Evolutionary conservation across 169 alveolate species (phyloP).

Genomic region (Plasmodium adleri): DNA sequence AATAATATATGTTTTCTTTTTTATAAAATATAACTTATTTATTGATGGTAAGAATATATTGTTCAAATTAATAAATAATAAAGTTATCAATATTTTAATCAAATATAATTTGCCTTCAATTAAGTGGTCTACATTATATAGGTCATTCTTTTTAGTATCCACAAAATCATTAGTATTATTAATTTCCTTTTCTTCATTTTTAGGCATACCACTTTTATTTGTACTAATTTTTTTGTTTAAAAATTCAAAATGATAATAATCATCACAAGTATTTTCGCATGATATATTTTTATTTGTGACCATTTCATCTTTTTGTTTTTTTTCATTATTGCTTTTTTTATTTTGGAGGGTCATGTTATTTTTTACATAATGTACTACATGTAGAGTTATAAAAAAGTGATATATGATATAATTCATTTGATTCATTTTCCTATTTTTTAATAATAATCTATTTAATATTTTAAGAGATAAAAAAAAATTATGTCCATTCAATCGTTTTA

Average conservation of each 20-base stretch:
- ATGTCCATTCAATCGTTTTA: background rate
- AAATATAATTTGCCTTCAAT: background rate
- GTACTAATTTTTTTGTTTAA: background rate
- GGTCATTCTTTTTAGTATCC: background rate
- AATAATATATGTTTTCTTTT: constrained; percentile 13
- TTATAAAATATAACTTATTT: constrained; percentile 7
- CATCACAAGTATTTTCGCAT: too few relatives aligned
- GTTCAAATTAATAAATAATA: constrained; percentile 14
- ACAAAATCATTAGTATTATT: background rate
- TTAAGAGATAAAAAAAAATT: constrained; percentile 31
- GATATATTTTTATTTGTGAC: too few relatives aligned
- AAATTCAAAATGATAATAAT: background rate
- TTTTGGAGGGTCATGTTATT: background rate
- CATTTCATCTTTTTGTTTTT: background rate
- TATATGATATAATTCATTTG: constrained; percentile 10
- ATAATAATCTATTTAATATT: background rate
- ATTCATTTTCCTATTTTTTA: background rate
- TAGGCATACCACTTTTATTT: background rate
- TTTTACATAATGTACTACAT: constrained; percentile 18
- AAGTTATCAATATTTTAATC: constrained; percentile 7
- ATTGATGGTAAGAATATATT: constrained; percentile 41
- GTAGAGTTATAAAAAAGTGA: constrained; percentile 29
- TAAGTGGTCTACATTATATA: constrained; percentile 19
- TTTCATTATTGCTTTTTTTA: background rate
- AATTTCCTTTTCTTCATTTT: background rate